Evolutionary conservation across 208 protist genomes (phyloP).

Genomic region (Leishmania mexicana): DNA sequence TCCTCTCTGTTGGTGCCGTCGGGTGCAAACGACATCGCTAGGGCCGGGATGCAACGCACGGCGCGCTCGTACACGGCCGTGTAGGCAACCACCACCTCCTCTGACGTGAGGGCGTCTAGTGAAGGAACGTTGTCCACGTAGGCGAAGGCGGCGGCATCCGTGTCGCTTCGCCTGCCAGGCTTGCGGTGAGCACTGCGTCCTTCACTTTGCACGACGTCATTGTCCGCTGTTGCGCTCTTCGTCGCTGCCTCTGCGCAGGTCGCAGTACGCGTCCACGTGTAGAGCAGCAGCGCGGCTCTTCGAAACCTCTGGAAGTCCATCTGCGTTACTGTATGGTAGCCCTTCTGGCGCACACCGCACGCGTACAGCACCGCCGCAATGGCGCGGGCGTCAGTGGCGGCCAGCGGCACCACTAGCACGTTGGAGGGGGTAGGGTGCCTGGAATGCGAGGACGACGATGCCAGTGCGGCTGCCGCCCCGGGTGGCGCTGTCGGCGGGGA

Average conservation of each 20-base stretch:
- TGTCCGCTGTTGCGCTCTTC: background rate
- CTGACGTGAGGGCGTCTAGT: constrained; percentile 42
- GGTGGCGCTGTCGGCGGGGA: background rate
- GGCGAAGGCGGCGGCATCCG: constrained; percentile 12
- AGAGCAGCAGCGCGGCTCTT: constrained; percentile 61
- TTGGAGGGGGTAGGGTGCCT: background rate
- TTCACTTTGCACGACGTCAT: background rate
- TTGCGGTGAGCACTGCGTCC: background rate
- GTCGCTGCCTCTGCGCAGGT: background rate
- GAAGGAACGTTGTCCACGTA: constrained; percentile 36
- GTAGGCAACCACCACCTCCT: constrained; percentile 50
- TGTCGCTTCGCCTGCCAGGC: background rate
- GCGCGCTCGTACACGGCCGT: constrained; percentile 31
- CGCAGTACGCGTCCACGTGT: constrained; percentile 37
- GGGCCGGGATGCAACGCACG: constrained; percentile 28
- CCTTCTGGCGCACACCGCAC: constrained; percentile 42
- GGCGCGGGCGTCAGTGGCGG: constrained; percentile 48
- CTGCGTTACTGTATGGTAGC: constrained; percentile 53
- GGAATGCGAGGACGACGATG: background rate
- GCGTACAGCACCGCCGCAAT: constrained; percentile 51
- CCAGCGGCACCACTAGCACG: constrained; percentile 23
- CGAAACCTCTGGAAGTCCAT: constrained; percentile 70
- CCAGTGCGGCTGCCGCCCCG: background rate
- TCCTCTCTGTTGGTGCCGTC: background rate
- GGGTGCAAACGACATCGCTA: constrained; percentile 5